A percentile compares a stretch with the other conserved stretches of the same genome.
Evolutionary conservation across 1,284 basidiomycete species (phyloP).

Genomic region (Phylloboletellus chloephorus): DNA sequence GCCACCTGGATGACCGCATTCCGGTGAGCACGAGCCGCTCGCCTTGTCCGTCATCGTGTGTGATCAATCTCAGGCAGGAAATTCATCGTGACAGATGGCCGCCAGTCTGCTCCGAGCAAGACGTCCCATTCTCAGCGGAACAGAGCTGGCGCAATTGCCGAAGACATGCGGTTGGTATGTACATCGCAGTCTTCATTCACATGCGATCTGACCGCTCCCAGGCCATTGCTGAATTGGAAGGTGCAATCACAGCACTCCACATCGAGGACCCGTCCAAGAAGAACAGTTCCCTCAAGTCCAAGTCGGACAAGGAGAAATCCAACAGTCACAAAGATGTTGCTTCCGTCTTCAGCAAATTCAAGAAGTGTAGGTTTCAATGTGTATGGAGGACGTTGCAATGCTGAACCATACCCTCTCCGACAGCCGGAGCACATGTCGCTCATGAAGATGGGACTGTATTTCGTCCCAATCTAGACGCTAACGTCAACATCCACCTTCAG

Average conservation of each 20-base stretch:
- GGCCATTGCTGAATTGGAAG: conserved; percentile 42
- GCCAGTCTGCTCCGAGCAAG: conserved; percentile 45
- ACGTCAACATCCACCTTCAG: conserved; percentile 28
- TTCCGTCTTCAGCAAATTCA: conserved; percentile 50
- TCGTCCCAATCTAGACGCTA: conserved; percentile 16
- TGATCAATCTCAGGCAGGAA: conserved; percentile 38
- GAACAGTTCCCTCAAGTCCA: conserved; percentile 34
- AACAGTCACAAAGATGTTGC: conserved; percentile 37
- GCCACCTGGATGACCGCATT: conserved; percentile 68
- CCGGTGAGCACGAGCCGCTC: conserved; percentile 40
- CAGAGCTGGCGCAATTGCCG: conserved; percentile 46
- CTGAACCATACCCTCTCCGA: conserved; percentile 1
- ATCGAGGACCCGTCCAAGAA: conserved; percentile 30
- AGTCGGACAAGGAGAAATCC: conserved; percentile 44
- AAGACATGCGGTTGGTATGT: conserved; percentile 59
- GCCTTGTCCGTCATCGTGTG: conserved; percentile 3
- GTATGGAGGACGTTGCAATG: neutral
- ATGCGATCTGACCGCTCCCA: conserved; percentile 19
- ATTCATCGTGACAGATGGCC: conserved; percentile 50
- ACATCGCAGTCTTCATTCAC: conserved; percentile 2
- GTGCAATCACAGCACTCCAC: conserved; percentile 35
- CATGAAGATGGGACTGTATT: conserved; percentile 25
- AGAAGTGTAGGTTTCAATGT: conserved; percentile 40
- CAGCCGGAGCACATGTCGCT: conserved; percentile 19
- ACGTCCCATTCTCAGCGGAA: conserved; percentile 39